These are phyloP conservation scores for Syzygium jambos DNA, from an alignment of 345 rosid species.

Conservation along the genomic window DNA sequence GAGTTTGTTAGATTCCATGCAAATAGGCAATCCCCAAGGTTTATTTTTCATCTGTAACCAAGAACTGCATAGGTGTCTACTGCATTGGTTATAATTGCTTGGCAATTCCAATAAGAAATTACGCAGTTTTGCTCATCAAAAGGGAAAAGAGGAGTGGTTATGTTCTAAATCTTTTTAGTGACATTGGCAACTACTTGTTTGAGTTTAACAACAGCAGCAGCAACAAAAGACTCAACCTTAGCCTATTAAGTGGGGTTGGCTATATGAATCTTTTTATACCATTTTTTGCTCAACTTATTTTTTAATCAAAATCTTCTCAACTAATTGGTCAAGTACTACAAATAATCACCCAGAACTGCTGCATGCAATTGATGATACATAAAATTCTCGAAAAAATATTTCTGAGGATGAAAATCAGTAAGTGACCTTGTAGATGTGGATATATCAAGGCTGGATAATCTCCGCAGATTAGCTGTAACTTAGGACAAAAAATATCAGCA, in stretches of 20 bases:
- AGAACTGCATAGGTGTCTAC: background rate
- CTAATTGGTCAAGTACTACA: background rate
- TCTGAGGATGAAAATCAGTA: background rate
- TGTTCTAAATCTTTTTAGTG: background rate
- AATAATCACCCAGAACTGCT: background rate
- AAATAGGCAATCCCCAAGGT: background rate
- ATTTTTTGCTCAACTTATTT: background rate
- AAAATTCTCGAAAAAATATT: background rate
- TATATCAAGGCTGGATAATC: constrained; percentile 25
- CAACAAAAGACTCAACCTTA: background rate
- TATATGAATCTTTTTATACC: background rate
- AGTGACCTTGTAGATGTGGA: constrained; percentile 18
- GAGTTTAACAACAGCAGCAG: background rate
- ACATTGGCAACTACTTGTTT: background rate
- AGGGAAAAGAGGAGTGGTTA: background rate
- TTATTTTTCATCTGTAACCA: background rate
- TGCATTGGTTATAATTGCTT: background rate
- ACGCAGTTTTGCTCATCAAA: background rate
- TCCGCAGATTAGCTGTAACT: constrained; percentile 23
- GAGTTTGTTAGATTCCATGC: background rate
- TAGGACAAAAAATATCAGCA: background rate
- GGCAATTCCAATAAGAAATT: background rate
- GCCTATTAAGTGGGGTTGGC: background rate
- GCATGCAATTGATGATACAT: background rate
- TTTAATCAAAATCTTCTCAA: background rate